These are phyloP conservation scores for Cryphonectria parasitica DNA, from an alignment of 2,329 filamentous ascomycete species.

Conservation along the genomic window DNA sequence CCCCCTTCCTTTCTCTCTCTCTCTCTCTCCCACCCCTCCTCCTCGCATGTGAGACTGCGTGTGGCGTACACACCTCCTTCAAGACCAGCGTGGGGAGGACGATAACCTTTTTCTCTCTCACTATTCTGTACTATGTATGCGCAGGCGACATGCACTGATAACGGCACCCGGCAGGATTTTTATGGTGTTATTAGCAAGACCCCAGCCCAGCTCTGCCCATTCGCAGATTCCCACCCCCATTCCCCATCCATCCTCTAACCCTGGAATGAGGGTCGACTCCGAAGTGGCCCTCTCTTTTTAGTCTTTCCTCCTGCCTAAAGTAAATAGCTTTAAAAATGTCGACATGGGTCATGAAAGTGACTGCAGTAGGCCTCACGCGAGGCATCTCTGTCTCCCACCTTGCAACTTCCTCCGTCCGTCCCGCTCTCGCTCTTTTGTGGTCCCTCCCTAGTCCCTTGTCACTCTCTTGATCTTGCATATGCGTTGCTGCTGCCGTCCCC, in stretches of 20 bases:
- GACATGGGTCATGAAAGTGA: constrained; percentile 13
- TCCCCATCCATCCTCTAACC: constrained; percentile 1
- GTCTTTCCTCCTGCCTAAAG: constrained; percentile 11
- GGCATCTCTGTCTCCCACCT: neutral
- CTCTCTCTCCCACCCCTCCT: neutral
- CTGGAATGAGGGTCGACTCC: constrained; percentile 6
- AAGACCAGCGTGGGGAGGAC: neutral
- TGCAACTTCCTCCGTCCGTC: neutral
- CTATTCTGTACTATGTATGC: neutral
- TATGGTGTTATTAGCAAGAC: neutral
- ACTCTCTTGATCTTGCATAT: neutral
- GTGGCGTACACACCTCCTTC: constrained; percentile 1
- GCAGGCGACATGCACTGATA: neutral
- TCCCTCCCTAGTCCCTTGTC: neutral
- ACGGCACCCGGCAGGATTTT: constrained; percentile 9
- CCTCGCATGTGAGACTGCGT: neutral
- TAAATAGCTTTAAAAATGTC: constrained; percentile 7
- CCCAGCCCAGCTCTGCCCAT: neutral
- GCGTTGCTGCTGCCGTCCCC: neutral
- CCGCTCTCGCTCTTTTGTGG: neutral
- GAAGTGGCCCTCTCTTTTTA: neutral
- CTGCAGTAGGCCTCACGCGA: neutral
- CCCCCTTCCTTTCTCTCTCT: neutral
- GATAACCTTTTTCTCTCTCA: neutral
- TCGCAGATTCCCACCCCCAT: neutral